These are phyloP conservation scores for Russula dissimulans DNA, from an alignment of 768 basidiomycete genomes.

Conservation along the genomic window DNA sequence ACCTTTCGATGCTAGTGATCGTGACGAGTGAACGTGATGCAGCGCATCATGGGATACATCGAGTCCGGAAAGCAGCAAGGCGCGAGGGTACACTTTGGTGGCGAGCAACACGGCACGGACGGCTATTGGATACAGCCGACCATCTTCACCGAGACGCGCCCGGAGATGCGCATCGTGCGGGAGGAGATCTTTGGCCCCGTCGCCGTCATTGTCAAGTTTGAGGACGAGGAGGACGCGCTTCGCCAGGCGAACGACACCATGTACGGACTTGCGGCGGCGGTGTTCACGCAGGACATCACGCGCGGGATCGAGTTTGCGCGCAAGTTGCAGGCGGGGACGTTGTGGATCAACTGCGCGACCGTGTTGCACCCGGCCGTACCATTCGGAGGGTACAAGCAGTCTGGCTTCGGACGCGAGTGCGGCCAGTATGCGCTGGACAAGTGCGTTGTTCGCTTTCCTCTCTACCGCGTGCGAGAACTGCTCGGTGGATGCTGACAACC, in stretches of 20 bases:
- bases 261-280: slow-evolving; percentile 82
- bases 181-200: slow-evolving; percentile 63
- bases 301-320: slow-evolving; percentile 67
- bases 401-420: slow-evolving; percentile 55
- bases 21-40: not conserved
- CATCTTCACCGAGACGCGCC: slow-evolving; percentile 47
- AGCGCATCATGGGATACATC: slow-evolving; percentile 58
- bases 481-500: not conserved
- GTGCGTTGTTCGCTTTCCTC: slow-evolving; percentile 11
- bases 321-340: slow-evolving; percentile 71
- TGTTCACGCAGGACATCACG: slow-evolving; percentile 75
- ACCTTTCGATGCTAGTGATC: not conserved
- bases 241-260: slow-evolving; percentile 73
- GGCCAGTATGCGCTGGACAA: slow-evolving; percentile 42
- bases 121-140: slow-evolving; percentile 61
- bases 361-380: slow-evolving; percentile 39
- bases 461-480: too few species aligned
- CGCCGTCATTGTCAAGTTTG: slow-evolving; percentile 58
- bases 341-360: slow-evolving; percentile 47
- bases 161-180: slow-evolving; percentile 48
- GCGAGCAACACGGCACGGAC: slow-evolving; percentile 39
- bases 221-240: slow-evolving; percentile 52
- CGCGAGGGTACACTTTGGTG: slow-evolving; percentile 47
- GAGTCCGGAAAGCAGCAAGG: slow-evolving; percentile 48
- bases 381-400: slow-evolving; percentile 64